A percentile compares a stretch with the other conserved stretches of the same genome.
These are phyloP conservation scores for Colletotrichum sp. DNA, from an alignment of 2,329 filamentous ascomycete species.

Conservation along the genomic window DNA sequence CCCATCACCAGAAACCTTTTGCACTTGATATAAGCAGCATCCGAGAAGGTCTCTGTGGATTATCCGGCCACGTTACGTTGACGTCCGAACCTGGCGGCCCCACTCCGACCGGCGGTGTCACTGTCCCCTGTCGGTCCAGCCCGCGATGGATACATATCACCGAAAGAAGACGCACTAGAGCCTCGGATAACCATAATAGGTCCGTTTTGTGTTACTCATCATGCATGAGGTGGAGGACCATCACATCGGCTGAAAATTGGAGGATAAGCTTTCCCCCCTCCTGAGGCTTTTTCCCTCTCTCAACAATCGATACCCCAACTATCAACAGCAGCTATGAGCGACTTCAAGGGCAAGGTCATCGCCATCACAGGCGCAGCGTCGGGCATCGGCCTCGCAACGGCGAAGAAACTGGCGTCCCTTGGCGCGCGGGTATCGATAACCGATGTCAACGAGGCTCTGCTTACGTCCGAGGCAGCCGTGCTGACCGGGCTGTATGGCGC, in stretches of 20 bases:
- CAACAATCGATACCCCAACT: neutral
- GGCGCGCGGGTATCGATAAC: slow-evolving; percentile 52
- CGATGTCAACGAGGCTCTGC: slow-evolving; percentile 44
- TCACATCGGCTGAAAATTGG: neutral
- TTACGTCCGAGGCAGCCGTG: slow-evolving; percentile 25
- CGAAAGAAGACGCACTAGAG: neutral
- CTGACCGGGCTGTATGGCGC: neutral
- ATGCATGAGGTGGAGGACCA: neutral
- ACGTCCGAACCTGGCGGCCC: neutral
- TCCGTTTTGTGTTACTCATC: neutral
- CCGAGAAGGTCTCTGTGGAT: no score
- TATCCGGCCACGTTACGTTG: no score
- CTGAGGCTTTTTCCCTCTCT: neutral
- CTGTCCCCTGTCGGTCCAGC: neutral
- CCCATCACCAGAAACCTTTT: no score
- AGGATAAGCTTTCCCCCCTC: neutral
- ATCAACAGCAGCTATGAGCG: neutral
- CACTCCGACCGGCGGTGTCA: neutral
- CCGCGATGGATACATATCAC: neutral
- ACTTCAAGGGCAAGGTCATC: slow-evolving; percentile 44
- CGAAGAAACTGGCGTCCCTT: slow-evolving; percentile 44
- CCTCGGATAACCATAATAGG: neutral
- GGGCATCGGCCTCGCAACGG: slow-evolving; percentile 56
- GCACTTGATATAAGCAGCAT: no score
- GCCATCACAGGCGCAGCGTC: slow-evolving; percentile 53